Base-by-base conservation (phyloP, 306 rosid species). In the Hippophae rhamnoides region DNA sequence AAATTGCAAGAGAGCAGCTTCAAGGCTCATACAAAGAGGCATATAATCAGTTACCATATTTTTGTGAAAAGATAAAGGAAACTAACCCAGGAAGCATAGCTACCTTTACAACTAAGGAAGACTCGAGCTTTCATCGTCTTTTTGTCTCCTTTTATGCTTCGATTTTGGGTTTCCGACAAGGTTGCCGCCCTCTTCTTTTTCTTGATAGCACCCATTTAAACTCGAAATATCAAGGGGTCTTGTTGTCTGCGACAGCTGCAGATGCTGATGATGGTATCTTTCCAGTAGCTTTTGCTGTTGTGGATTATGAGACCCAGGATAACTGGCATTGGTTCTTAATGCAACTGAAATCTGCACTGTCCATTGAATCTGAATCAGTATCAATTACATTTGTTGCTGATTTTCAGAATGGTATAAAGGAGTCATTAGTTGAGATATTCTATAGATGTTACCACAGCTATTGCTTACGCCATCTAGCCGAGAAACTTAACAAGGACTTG, bases 1-100 rank as follows among this genome's bases (percentile, higher is more conserved):
- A 88, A 81, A 85, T 92, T 69, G 98, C 96, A 2, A 83, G 98
- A 73, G 95, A 87, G 76, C 96, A 92, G 68, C 93, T 92, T 45
- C 99, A 85, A 76, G 96, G 99, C 67, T 92, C 99, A 54, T 92
- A 69, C 72, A 92, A 92, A 73, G 99, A 92, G 72, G 99, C 99
- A 49, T 92, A 87, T 71, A 81, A 82, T 66, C 93, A 79, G 78
- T 61, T 92, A 65, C 99, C 99, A 13, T 74, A 58, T 58, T 88
- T 92, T 66, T 92, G 99, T 57, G 96, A 85, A 69, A 87, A 75
- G 79, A 92, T 92, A 69, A 83, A 79, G 77, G 96, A 87, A 67
- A 85, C 93, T 55, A 92, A 92, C 70, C 96, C 95, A 2, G 99
- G 95, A 51, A 88, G 95, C 75, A 72, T 88, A 50, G 96, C 96